Evolutionary conservation across 768 basidiomycete genomes (phyloP).

Genomic region (Grammothele lineata): DNA sequence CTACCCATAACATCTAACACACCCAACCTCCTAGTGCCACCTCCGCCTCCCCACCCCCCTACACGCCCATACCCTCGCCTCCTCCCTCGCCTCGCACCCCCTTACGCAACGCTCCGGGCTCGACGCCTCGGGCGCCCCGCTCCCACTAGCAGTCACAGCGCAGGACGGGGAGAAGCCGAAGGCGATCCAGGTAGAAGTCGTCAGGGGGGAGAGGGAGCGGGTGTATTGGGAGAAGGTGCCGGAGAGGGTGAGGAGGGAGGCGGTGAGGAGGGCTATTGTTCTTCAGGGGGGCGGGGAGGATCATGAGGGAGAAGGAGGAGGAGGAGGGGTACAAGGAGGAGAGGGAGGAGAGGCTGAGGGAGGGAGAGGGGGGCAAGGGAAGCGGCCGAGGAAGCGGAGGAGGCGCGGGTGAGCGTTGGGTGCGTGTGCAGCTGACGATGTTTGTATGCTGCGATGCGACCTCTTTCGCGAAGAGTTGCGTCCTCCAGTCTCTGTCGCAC

Average conservation of each 20-base stretch:
- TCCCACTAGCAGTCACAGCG: not conserved
- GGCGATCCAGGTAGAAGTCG: conserved; percentile 42
- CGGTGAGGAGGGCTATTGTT: conserved; percentile 46
- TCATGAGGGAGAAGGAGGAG: conserved; percentile 2
- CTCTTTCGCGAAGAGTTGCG: too few species aligned
- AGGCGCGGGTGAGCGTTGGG: not conserved
- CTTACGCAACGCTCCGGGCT: conserved; percentile 47
- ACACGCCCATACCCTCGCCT: conserved; percentile 41
- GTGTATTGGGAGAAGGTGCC: conserved; percentile 82
- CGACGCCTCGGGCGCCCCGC: conserved; percentile 33
- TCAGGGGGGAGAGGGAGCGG: conserved; percentile 59
- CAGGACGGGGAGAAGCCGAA: conserved; percentile 15
- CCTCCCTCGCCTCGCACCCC: conserved; percentile 36
- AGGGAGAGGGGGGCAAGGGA: not conserved
- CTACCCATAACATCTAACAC: not conserved
- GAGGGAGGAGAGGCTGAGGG: conserved; percentile 3
- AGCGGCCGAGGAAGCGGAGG: conserved; percentile 1
- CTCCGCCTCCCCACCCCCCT: conserved; percentile 57
- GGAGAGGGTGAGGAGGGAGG: conserved; percentile 60
- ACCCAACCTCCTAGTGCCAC: conserved; percentile 49
- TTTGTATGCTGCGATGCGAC: too few species aligned
- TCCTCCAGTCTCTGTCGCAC: too few species aligned
- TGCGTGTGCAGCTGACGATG: too few species aligned
- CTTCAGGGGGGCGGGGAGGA: not conserved
- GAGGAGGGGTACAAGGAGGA: not conserved